A percentile compares a stretch with the other conserved stretches of the same genome.
Evolutionary conservation across 2,329 filamentous ascomycete genomes (phyloP).

Genomic region (Hypoxylon sp.): DNA sequence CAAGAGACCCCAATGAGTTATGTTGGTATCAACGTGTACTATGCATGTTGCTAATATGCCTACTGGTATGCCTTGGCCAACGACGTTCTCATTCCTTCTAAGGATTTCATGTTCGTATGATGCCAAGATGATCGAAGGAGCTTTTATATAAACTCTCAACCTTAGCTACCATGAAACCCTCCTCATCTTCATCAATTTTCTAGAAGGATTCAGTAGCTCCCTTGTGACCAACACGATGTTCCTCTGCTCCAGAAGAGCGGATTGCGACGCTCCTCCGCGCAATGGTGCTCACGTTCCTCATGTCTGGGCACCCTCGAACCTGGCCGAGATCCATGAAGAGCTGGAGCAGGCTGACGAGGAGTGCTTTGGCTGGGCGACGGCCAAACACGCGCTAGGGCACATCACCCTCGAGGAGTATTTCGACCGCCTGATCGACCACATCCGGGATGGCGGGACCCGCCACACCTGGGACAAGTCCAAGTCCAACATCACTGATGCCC

Average conservation of each 20-base stretch:
- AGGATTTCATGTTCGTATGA: neutral
- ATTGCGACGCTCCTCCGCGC: neutral
- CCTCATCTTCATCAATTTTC: conserved; percentile 1
- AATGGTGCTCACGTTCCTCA: conserved; percentile 9
- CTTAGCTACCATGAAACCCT: conserved; percentile 4
- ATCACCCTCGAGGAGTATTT: conserved; percentile 34
- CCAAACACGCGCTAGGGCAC: conserved; percentile 18
- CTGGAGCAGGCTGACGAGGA: conserved; percentile 19
- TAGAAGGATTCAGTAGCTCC: neutral
- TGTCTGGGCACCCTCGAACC: neutral
- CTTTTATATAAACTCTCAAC: conserved; percentile 1
- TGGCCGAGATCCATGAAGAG: conserved; percentile 22
- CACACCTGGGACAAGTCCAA: conserved; percentile 24
- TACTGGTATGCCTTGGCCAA: neutral
- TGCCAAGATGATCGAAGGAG: conserved; percentile 10
- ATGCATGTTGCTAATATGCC: neutral
- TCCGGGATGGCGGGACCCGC: conserved; percentile 19
- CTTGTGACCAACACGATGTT: conserved; percentile 18
- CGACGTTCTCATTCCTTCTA: neutral
- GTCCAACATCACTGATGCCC: conserved; percentile 12
- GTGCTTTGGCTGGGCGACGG: conserved; percentile 32
- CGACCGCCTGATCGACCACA: conserved; percentile 29
- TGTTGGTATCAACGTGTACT: conserved; percentile 5
- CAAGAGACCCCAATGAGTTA: neutral
- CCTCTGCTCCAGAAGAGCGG: conserved; percentile 2